Base-by-base conservation (phyloP, 2,329 filamentous ascomycete species). In the Paecilomyces dactylethromorphus region DNA sequence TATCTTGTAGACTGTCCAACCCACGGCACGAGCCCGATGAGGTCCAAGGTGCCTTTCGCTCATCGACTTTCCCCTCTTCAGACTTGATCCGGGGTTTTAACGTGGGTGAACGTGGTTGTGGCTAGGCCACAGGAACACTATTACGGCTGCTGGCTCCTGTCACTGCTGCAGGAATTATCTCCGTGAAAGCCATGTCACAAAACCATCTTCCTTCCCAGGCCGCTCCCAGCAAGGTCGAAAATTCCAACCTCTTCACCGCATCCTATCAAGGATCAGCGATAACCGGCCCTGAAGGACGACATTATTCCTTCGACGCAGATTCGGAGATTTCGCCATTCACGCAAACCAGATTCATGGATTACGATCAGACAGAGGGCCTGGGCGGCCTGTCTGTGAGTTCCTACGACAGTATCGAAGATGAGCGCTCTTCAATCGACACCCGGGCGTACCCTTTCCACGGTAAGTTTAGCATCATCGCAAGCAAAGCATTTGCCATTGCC, bases 391-490 rank as follows among this genome's bases (percentile, higher is more conserved):
- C 73, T 31, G 73, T 76, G 64, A 75, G 73, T 62, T 76, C 73
- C 33, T 76, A 76, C 61, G 73, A 76, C 54, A 75, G 72, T 59
- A 69, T 76, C 59, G 73, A 76, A 18, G 73, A 75, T 61, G 73
- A 76, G 50, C 72, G 71, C 59, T 69, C 62, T 55, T 69, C 72
- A 22, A 66, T 75, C 58, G 73, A 76, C 67, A 64, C 75, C 50
- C 64, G 72, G 62, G 69, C 68, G 29, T 75, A 75, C 63, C 69
- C 71, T 33, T 75, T 74, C 71, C 70, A 73, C 64, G 70, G 73
- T 76, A 71, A 67, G 73, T 73, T 59, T 59, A 63, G 64, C 59
- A 57, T 60, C n/a, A 32, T 65, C 66, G 62, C 62, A 66, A 64
- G 63, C 60, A 66, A 62, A 62, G 68, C 68, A 68, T 69, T 71